These are phyloP conservation scores for Thielaviopsis musarum DNA, from an alignment of 2,329 filamentous ascomycete species.

Conservation along the genomic window DNA sequence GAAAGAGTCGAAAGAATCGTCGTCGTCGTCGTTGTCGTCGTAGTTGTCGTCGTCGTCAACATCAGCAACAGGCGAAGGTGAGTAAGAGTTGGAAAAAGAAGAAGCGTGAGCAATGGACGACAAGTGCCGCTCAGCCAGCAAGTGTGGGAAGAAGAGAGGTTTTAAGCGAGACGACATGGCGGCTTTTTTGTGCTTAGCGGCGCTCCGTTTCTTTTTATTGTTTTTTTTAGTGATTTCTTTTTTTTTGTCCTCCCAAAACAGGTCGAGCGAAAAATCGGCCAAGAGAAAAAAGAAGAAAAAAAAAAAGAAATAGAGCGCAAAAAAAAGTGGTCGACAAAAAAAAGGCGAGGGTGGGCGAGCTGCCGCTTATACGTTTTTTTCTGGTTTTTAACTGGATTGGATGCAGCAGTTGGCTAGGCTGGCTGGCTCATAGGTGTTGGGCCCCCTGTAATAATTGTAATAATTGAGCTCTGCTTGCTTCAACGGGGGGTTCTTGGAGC, in stretches of 20 bases:
- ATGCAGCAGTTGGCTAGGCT: too few species aligned
- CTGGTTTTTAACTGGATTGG: neutral
- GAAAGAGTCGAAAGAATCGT: slow-evolving; percentile 9
- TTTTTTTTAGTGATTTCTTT: neutral
- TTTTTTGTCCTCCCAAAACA: neutral
- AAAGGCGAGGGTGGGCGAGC: too few species aligned
- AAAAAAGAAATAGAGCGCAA: neutral
- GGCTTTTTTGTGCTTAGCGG: slow-evolving; percentile 1
- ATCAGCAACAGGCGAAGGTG: neutral
- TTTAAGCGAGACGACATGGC: slow-evolving; percentile 33
- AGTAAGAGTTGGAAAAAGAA: neutral
- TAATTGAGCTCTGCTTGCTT: neutral
- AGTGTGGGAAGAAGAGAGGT: slow-evolving; percentile 35
- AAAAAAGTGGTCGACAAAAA: neutral
- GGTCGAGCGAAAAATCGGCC: neutral
- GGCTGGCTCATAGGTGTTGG: neutral
- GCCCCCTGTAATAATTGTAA: neutral
- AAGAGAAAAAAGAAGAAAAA: neutral
- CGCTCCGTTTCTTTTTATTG: neutral
- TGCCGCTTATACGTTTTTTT: neutral
- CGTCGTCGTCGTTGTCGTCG: slow-evolving; percentile 10
- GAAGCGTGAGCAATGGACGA: neutral
- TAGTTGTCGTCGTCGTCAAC: neutral
- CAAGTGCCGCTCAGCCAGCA: slow-evolving; percentile 31
- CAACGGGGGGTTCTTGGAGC: too few species aligned